These are phyloP conservation scores for Nicotiana obtusifolia DNA, from an alignment of 257 asterid species.

Conservation along the genomic window DNA sequence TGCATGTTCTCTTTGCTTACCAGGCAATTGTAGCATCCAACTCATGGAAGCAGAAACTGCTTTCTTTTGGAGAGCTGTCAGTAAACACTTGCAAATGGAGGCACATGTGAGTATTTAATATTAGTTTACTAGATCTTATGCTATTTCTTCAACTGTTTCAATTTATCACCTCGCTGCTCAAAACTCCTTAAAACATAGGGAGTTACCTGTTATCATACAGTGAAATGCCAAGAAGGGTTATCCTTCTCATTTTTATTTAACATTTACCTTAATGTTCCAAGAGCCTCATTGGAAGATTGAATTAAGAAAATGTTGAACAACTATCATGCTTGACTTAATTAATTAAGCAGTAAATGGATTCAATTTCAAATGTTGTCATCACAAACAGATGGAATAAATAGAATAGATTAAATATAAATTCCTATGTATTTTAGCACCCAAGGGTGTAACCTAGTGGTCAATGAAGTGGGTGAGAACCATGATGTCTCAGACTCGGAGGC, in stretches of 20 bases:
- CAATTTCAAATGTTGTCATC: background rate
- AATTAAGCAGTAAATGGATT: background rate
- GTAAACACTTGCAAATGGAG: conserved; percentile 65
- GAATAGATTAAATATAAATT: background rate
- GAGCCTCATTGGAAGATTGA: background rate
- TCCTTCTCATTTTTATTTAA: background rate
- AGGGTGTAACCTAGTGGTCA: no score
- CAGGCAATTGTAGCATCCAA: conserved; percentile 47
- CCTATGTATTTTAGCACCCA: no score
- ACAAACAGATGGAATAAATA: background rate
- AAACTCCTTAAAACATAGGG: background rate
- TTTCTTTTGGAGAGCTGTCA: conserved; percentile 79
- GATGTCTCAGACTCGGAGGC: no score
- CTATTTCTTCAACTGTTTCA: background rate
- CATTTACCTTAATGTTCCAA: background rate
- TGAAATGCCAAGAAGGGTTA: background rate
- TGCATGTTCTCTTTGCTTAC: conserved; percentile 6
- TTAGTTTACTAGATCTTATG: background rate
- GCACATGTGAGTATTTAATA: conserved; percentile 64
- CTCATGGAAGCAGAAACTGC: conserved; percentile 89
- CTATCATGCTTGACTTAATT: background rate
- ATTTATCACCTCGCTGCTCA: background rate
- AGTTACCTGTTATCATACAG: background rate
- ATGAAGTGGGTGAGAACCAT: no score
- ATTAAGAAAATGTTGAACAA: background rate